Evolutionary conservation across 768 basidiomycete genomes (phyloP), one percentile per base, ranked within the genome.

Genomic region (Serpula lacrymans): DNA sequence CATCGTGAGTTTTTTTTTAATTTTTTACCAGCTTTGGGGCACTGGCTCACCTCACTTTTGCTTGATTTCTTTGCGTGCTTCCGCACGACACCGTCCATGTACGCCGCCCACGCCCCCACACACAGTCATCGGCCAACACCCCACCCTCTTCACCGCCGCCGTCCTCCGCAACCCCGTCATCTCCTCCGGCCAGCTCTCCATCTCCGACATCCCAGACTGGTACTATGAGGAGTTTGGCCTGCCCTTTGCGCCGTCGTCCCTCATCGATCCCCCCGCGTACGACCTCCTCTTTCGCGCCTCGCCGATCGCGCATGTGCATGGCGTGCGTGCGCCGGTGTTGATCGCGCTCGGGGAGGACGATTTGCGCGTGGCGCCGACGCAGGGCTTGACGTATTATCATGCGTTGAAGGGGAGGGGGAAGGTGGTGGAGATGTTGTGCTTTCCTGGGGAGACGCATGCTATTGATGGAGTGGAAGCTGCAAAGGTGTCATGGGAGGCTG

Each of bases 181-280:
- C 28, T 78, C 78, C 3, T 68, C 65, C 0, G 80, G 79, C 9
- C 77, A 80, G 33, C 58, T 80, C 21, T 58, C 73, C 1, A 63
- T 63, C 1, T 75, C 74, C 1, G 85, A 88, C 45, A 86, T 88
- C 29, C 74, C 80, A 6, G 84, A 87, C 50, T 88, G 84, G 84
- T 50, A 58, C 2, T 67, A 53, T 71, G 68, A 45, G 60, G 77
- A 54, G 46, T 76, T 60, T 22, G 64, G 55, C 2, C 31, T 64
- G 1, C 60, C 20, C 31, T 81, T 29, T 55, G 56, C 11, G 58
- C 45, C 65, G 13, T 24, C 55, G 26, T 39, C 60, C 5, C 50
- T 72, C 22, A 61, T 84, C 41, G 70, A 70, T 1, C 68, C 75
- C 0, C 65, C 67, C 3, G 54, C 57, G 10, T 84, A 69, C 50